Conservation (phyloP, 2,329 filamentous ascomycete species). For the Talaromyces sp. region DNA sequence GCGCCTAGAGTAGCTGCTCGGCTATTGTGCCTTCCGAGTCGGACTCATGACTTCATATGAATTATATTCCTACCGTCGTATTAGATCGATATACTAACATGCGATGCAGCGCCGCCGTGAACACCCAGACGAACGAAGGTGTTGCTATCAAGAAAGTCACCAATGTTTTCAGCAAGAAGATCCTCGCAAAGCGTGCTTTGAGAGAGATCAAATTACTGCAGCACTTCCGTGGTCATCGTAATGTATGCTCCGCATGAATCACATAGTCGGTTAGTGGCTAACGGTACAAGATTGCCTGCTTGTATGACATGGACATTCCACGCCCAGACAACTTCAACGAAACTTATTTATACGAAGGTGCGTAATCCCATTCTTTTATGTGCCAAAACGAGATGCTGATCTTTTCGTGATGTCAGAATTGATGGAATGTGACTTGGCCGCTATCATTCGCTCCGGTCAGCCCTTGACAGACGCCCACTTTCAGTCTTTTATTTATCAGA, state of each 20-base stretch:
- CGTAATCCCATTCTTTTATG: constrained; percentile 24
- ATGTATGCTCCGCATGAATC: constrained; percentile 54
- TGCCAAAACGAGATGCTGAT: background rate
- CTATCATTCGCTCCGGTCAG: constrained; percentile 95
- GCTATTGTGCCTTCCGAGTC: background rate
- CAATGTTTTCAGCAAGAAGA: constrained; percentile 99
- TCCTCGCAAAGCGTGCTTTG: constrained; percentile 93
- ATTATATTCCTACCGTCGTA: background rate
- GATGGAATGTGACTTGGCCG: constrained; percentile 98
- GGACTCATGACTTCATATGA: background rate
- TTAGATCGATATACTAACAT: background rate
- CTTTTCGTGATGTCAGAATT: constrained; percentile 60
- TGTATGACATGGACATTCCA: constrained; percentile 99
- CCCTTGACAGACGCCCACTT: constrained; percentile 97
- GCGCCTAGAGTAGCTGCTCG: background rate
- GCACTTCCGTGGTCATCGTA: constrained; percentile 89
- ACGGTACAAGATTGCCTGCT: constrained; percentile 77
- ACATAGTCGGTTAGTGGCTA: constrained; percentile 30
- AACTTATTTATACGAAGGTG: constrained; percentile 97
- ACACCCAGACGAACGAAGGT: constrained; percentile 84
- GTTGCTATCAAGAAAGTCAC: constrained; percentile 99
- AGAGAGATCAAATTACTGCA: constrained; percentile 98
- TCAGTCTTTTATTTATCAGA: constrained; percentile 99
- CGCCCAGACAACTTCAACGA: constrained; percentile 98
- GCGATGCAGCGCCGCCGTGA: constrained; percentile 73